These are phyloP conservation scores for Triticum timopheevii DNA, from an alignment of 176 grass and related monocot species.

Conservation along the genomic window DNA sequence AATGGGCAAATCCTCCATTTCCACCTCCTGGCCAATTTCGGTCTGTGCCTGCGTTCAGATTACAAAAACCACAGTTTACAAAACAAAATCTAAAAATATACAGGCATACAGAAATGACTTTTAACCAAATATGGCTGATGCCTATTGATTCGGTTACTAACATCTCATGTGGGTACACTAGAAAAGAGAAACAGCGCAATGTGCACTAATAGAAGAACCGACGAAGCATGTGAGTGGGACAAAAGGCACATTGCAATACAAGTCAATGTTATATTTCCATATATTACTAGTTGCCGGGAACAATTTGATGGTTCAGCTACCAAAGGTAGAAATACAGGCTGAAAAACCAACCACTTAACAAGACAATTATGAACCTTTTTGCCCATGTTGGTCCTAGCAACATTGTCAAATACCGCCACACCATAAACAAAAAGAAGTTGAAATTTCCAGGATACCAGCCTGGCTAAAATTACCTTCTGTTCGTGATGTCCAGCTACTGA, in stretches of 20 bases:
- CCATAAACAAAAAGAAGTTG: slow-evolving; percentile 19
- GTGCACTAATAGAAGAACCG: not conserved
- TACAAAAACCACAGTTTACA: not conserved
- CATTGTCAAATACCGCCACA: not conserved
- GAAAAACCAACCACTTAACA: slow-evolving; percentile 5
- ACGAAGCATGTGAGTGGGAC: slow-evolving; percentile 34
- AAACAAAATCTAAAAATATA: not conserved
- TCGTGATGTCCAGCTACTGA: slow-evolving; percentile 23
- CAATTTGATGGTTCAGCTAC: not conserved
- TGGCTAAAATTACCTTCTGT: slow-evolving; percentile 39
- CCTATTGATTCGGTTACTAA: slow-evolving; percentile 1
- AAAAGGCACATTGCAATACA: slow-evolving; percentile 32
- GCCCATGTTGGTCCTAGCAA: slow-evolving; percentile 11
- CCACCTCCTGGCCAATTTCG: slow-evolving; percentile 40
- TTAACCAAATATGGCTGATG: slow-evolving; percentile 16
- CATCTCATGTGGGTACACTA: slow-evolving; percentile 10
- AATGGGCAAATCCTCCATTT: slow-evolving; percentile 39
- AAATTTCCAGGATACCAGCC: not conserved
- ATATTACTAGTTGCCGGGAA: not conserved
- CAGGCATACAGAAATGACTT: slow-evolving; percentile 13
- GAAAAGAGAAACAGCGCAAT: not conserved
- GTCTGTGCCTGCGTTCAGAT: slow-evolving; percentile 39
- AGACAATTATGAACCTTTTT: slow-evolving; percentile 2
- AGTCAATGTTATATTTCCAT: slow-evolving; percentile 6
- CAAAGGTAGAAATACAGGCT: slow-evolving; percentile 7